A percentile compares a stretch with the other conserved stretches of the same genome.
Conservation (phyloP, 1,284 basidiomycete genomes). For the Ustilago nuda region DNA sequence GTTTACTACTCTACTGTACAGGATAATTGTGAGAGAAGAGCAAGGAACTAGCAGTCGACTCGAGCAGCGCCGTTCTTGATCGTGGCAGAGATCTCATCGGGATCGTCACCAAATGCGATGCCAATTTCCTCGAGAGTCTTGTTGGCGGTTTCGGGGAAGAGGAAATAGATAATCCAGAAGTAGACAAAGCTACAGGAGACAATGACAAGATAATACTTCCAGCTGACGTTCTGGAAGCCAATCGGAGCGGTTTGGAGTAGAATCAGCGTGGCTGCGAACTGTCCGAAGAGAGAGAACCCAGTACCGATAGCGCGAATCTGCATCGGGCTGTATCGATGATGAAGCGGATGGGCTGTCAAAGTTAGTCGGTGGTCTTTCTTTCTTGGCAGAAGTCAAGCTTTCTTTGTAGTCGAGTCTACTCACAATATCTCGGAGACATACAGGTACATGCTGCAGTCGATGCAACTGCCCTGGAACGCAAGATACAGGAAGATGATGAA, state of each 20-base stretch:
- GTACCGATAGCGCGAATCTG: slow-evolving; percentile 1
- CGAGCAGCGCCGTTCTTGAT: slow-evolving; percentile 4
- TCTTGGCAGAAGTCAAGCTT: neutral
- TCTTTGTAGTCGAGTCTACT: neutral
- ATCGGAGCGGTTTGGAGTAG: slow-evolving; percentile 5
- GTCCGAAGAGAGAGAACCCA: slow-evolving; percentile 2
- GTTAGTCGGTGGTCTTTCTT: neutral
- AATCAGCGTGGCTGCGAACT: neutral
- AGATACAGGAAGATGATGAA: slow-evolving; percentile 8
- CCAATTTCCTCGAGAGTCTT: slow-evolving; percentile 6
- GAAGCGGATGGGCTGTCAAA: neutral
- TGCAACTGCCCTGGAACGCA: slow-evolving; percentile 2
- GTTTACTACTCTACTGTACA: neutral
- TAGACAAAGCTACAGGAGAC: slow-evolving; percentile 6
- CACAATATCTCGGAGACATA: slow-evolving; percentile 6
- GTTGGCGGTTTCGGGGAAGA: slow-evolving; percentile 6
- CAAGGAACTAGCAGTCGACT: neutral
- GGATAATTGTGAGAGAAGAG: neutral
- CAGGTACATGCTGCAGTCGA: slow-evolving; percentile 5
- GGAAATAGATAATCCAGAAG: slow-evolving; percentile 5
- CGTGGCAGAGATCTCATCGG: neutral
- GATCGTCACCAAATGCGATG: slow-evolving; percentile 3
- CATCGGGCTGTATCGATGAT: slow-evolving; percentile 1
- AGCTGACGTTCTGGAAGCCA: slow-evolving; percentile 3
- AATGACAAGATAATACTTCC: slow-evolving; percentile 7